Evolutionary conservation across 73 alveolate genomes (phyloP).

Genomic region (Tetrahymena malaccensis): DNA sequence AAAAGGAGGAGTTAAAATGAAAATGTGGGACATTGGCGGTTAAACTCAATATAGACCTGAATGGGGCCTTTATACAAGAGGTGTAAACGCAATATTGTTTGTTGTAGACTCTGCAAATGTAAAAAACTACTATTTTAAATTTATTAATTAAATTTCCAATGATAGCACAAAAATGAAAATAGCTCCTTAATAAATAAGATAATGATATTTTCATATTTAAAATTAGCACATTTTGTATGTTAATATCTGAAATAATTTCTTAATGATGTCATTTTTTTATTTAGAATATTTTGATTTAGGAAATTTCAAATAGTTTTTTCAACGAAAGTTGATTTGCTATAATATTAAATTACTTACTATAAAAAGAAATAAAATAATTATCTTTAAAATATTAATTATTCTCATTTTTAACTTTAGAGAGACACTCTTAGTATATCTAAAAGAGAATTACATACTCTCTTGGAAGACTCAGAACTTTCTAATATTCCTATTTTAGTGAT

Average conservation of each 20-base stretch:
- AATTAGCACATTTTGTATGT: no score
- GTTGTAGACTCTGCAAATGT: conserved; percentile 74
- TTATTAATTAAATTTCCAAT: no score
- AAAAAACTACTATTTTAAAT: not conserved
- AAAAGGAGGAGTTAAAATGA: conserved; percentile 76
- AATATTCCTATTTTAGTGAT: conserved; percentile 68
- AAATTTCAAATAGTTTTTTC: no score
- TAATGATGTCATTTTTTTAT: no score
- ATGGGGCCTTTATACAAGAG: conserved; percentile 82
- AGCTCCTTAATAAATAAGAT: no score
- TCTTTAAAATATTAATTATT: no score
- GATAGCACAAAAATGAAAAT: not conserved
- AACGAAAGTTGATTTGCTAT: no score
- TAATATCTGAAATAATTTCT: no score
- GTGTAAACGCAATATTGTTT: conserved; percentile 67
- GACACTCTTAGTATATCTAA: conserved; percentile 61
- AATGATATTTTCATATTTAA: no score
- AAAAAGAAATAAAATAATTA: no score
- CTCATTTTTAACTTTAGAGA: conserved; percentile 14
- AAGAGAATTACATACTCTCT: conserved; percentile 63
- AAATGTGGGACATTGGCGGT: conserved; percentile 91
- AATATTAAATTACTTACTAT: no score
- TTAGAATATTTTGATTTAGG: no score
- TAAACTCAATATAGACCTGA: conserved; percentile 79
- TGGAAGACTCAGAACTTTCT: conserved; percentile 64